Evolutionary conservation across 1,284 basidiomycete genomes (phyloP), one percentile per base, ranked within the genome.

Genomic region (Bjerkandera adusta): DNA sequence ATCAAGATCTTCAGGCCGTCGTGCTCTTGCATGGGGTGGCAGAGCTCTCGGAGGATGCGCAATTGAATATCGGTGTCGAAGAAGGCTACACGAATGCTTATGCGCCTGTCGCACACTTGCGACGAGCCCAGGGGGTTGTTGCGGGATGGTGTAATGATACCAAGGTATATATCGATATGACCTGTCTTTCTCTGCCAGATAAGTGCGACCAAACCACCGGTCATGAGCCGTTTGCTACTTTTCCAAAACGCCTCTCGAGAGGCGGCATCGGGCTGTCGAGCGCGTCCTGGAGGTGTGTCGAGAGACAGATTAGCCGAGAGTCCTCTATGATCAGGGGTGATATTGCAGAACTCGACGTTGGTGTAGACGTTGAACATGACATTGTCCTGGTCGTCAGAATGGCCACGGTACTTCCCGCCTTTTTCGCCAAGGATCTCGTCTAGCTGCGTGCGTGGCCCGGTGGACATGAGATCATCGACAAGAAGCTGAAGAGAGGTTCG

Each of bases 401-500:
- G 61, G 36, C 48, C 57, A 61, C 59, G 49, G 43, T 67, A 68
- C 26, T 63, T 59, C 2, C 66, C 67, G 13, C 67, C 67, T 11
- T 55, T 34, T 22, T 57, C 61, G 22, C 49, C 48, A 4, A 63
- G 34, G 18, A 68, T 20, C 3, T 54, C 54, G 18, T 54, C 52
- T 1, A 68, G 55, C 16, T 53, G 52, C 1, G 66, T 65, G 5
- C 8, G 39, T 5, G 37, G 16, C 36, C 43, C 40, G 20, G 58
- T 54, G 4, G 42, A 39, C 40, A 46, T 48, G 6, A 72, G 52
- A 49, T 73, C 72, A 3, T 52, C 52, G 22, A 66, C 43, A 3
- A 71, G 41, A 1, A 59, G 48, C 15, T 62, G 55, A 4, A 79
- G 66, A 0, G 81, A 75, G 7, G 60, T 66, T 3, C 79, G 71